These are phyloP conservation scores for Talaromyces sp. DNA, from an alignment of 2,329 filamentous ascomycete species.

Conservation along the genomic window DNA sequence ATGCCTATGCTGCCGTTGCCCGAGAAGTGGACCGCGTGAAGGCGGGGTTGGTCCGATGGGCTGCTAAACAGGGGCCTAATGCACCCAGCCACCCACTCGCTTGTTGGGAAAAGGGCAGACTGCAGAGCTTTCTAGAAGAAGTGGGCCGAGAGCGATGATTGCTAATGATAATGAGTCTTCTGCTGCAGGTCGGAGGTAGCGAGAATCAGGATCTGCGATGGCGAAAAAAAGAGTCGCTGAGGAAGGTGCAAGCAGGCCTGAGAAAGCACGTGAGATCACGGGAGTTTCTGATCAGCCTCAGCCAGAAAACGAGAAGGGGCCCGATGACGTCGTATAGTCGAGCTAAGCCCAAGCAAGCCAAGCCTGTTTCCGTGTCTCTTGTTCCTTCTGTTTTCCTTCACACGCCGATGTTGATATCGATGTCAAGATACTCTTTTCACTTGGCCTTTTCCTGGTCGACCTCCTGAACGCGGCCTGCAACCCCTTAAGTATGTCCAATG, in stretches of 20 bases:
- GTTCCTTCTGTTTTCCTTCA: not conserved
- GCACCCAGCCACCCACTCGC: not conserved
- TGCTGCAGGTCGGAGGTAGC: not conserved
- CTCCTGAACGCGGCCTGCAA: not conserved
- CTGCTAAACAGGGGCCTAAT: not conserved
- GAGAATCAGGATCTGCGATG: not conserved
- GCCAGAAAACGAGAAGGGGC: not conserved
- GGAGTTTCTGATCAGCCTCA: not conserved
- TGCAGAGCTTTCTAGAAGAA: not conserved
- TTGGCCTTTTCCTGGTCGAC: not conserved
- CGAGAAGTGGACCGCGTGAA: not conserved
- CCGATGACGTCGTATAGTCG: slow-evolving; percentile 4
- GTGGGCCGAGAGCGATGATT: not conserved
- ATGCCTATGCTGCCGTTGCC: not conserved
- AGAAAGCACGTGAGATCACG: slow-evolving; percentile 7
- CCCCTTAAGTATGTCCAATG: not conserved
- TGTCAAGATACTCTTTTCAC: not conserved
- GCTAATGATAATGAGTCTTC: not conserved
- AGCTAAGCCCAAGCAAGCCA: not conserved
- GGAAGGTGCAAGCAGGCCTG: not conserved
- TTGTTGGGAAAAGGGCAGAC: no score
- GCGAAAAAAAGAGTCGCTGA: not conserved
- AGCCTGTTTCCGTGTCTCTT: not conserved
- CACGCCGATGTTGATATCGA: not conserved
- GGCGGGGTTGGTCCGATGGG: not conserved